A percentile compares a stretch with the other conserved stretches of the same genome.
These are phyloP conservation scores for Malassezia yamatoensis DNA, from an alignment of 1,284 basidiomycete genomes.

Conservation along the genomic window DNA sequence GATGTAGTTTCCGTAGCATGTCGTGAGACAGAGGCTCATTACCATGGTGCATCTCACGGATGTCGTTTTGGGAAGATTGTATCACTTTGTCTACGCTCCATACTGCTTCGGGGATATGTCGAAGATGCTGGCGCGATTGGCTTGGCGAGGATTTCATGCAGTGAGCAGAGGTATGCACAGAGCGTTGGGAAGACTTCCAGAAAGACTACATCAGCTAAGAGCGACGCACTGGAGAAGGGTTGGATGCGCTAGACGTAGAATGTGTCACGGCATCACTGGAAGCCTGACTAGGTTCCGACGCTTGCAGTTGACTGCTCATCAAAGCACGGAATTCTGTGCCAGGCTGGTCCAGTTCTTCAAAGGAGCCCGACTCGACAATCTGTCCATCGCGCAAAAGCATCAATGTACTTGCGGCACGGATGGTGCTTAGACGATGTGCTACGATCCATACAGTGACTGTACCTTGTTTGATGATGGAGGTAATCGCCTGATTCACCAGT, in stretches of 20 bases:
- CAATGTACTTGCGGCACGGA: conserved; percentile 51
- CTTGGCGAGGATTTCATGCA: not conserved
- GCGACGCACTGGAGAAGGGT: not conserved
- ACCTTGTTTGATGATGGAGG: conserved; percentile 50
- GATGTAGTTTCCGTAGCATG: conserved; percentile 16
- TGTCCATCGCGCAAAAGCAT: conserved; percentile 51
- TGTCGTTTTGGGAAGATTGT: not conserved
- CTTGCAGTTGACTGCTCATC: conserved; percentile 41
- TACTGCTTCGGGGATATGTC: conserved; percentile 6
- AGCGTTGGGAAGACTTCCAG: not conserved
- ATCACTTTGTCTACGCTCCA: conserved; percentile 20
- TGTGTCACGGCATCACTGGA: not conserved
- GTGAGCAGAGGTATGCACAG: not conserved
- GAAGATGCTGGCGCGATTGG: not conserved
- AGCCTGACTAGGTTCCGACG: conserved; percentile 3
- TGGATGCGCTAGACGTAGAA: not conserved
- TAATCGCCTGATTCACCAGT: conserved; percentile 51
- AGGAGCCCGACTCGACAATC: conserved; percentile 51
- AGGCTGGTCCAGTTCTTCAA: conserved; percentile 49
- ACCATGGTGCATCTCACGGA: not conserved
- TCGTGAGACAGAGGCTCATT: conserved; percentile 9
- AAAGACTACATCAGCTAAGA: conserved; percentile 5
- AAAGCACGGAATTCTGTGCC: conserved; percentile 34
- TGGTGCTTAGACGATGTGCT: conserved; percentile 52
- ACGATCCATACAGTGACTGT: conserved; percentile 53